Conservation (phyloP, 2,329 filamentous ascomycete genomes). For the Fusarium domesticum region DNA sequence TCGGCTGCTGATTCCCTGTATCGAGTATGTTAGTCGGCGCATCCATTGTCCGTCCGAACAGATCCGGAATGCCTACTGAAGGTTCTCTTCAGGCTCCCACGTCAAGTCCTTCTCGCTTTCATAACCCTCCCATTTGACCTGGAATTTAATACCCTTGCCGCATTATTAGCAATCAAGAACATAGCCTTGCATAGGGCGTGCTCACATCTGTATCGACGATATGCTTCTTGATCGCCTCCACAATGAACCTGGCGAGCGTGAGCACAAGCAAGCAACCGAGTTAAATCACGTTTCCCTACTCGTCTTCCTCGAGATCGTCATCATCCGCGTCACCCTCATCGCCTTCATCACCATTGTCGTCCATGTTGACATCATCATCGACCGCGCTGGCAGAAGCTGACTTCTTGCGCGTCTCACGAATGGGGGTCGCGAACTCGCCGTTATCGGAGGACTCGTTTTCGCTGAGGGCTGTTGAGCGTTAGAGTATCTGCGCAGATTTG, state of each 20-base stretch:
- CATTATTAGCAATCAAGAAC: conserved; percentile 1
- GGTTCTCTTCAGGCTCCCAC: conserved; percentile 75
- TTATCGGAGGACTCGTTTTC: conserved; percentile 38
- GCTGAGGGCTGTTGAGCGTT: conserved; percentile 35
- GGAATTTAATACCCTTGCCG: conserved; percentile 55
- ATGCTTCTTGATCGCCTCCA: conserved; percentile 71
- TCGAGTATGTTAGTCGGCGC: conserved; percentile 2
- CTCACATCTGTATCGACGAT: conserved; percentile 55
- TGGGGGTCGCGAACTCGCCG: conserved; percentile 25
- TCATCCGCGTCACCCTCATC: conserved; percentile 37
- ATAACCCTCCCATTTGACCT: conserved; percentile 81
- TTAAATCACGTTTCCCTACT: conserved; percentile 35
- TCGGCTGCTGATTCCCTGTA: conserved; percentile 55
- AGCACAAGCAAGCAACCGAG: conserved; percentile 13
- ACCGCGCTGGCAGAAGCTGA: conserved; percentile 21
- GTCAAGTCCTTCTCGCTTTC: conserved; percentile 67
- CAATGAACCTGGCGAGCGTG: conserved; percentile 57
- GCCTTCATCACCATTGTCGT: conserved; percentile 28
- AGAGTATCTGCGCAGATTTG: conserved; percentile 9
- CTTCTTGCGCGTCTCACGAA: conserved; percentile 23
- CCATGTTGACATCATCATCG: conserved; percentile 31
- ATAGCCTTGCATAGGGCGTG: not conserved
- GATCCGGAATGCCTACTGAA: conserved; percentile 25
- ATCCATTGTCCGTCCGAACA: not conserved
- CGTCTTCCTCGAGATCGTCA: conserved; percentile 43